phyloP scores from a whole-genome alignment of 139 green algal species.

The Mesotaenium endlicherianum region DNA sequence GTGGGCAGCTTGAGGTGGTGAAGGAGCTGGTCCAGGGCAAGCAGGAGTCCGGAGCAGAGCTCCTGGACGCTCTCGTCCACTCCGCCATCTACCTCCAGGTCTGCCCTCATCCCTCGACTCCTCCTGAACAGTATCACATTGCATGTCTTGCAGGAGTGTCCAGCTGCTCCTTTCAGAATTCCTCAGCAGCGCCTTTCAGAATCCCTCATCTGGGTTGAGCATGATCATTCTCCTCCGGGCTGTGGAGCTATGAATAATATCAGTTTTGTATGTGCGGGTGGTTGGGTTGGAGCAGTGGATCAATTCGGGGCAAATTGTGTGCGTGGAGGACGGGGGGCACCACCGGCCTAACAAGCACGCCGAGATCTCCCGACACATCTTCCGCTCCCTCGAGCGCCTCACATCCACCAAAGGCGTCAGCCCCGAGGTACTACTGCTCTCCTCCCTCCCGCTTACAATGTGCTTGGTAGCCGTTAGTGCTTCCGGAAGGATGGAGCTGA shows the following conservation, averaged over 20 bases:
- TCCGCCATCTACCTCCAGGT: constrained; percentile 48
- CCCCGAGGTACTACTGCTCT: too few relatives aligned
- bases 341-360: constrained; percentile 91
- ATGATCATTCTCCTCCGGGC: constrained; percentile 20
- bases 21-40: neutral
- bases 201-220: neutral
- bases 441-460: too few relatives aligned
- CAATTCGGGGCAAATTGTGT: constrained; percentile 80
- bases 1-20: constrained; percentile 23
- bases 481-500: neutral
- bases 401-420: too few relatives aligned
- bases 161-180: neutral
- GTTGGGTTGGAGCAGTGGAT: constrained; percentile 72
- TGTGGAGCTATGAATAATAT: neutral
- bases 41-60: neutral
- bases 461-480: too few relatives aligned
- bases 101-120: neutral
- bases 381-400: constrained; percentile 62
- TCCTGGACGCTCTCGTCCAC: constrained; percentile 31
- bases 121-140: neutral
- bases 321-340: constrained; percentile 89
- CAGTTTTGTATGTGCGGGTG: neutral
- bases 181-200: neutral
- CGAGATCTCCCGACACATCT: constrained; percentile 76
- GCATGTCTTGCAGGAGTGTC: neutral